Percentiles rank a stretch among this genome's conserved stretches.
These are phyloP conservation scores for Aechmea fasciata DNA, from an alignment of 176 grass and related monocot genomes.

Conservation along the genomic window DNA sequence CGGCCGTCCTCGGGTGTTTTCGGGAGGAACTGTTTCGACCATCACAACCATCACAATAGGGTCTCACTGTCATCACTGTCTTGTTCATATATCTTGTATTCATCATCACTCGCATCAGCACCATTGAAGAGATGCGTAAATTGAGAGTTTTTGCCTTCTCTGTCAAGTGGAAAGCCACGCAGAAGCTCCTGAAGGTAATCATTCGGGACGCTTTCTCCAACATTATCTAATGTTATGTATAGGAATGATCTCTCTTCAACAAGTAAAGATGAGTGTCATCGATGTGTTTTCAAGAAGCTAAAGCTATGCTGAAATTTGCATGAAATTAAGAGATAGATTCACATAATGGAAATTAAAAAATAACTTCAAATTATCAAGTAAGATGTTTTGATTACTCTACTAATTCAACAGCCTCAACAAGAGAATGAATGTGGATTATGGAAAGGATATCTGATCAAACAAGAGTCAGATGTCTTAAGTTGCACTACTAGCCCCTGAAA, in stretches of 20 bases:
- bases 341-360: too few species aligned
- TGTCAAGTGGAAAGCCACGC: conserved; percentile 45
- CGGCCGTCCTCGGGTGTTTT: not conserved
- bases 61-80: conserved; percentile 46
- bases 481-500: too few species aligned
- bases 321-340: too few species aligned
- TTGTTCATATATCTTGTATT: conserved; percentile 81
- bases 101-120: conserved; percentile 45
- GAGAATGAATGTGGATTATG: too few species aligned
- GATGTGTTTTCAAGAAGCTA: not conserved
- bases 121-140: conserved; percentile 9
- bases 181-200: conserved; percentile 68
- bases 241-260: conserved; percentile 13
- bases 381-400: too few species aligned
- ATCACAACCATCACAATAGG: conserved; percentile 31
- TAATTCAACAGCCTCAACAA: too few species aligned
- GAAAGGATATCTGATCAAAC: too few species aligned
- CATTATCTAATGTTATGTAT: conserved; percentile 27
- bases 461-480: too few species aligned
- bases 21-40: conserved; percentile 5
- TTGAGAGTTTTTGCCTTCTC: conserved; percentile 20
- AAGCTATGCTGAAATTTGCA: too few species aligned
- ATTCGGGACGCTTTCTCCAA: conserved; percentile 45
- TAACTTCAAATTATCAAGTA: too few species aligned
- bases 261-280: not conserved